Percentiles rank a stretch among this genome's conserved stretches.
phyloP scores from a whole-genome alignment of 257 asterid species.

The Ligustrum vulgare region DNA sequence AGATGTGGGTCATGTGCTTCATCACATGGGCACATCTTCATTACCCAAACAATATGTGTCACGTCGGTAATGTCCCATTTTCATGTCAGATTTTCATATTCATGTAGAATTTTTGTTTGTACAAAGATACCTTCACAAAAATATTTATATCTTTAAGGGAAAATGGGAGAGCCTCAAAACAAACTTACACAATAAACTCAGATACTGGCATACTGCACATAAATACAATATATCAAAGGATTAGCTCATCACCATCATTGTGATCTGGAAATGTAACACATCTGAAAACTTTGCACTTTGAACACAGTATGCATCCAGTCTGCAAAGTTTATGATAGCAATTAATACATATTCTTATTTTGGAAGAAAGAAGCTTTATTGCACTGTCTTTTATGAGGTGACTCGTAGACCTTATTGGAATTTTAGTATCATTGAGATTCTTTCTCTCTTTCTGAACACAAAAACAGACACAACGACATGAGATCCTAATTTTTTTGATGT shows the following conservation, averaged over 20 bases:
- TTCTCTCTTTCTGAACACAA: background rate
- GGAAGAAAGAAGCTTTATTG: background rate
- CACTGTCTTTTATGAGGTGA: no score
- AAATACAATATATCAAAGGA: conserved; percentile 23
- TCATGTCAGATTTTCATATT: no score
- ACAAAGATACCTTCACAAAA: background rate
- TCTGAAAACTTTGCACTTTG: conserved; percentile 79
- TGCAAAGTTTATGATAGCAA: conserved; percentile 24
- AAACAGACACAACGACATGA: background rate
- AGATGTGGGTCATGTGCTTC: no score
- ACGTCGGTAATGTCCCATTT: no score
- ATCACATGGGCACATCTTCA: no score
- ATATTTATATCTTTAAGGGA: background rate
- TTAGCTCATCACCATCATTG: conserved; percentile 52
- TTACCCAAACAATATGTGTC: no score
- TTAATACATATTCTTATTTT: background rate
- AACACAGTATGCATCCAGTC: conserved; percentile 67
- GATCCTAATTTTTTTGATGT: background rate
- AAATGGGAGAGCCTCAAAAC: background rate
- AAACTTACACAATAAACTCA: background rate
- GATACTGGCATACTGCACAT: background rate
- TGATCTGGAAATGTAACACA: conserved; percentile 75
- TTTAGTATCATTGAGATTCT: no score
- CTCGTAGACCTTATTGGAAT: no score
- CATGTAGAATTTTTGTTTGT: no score